These are phyloP conservation scores for Lepiota venenata DNA, from an alignment of 768 basidiomycete genomes.

Conservation along the genomic window DNA sequence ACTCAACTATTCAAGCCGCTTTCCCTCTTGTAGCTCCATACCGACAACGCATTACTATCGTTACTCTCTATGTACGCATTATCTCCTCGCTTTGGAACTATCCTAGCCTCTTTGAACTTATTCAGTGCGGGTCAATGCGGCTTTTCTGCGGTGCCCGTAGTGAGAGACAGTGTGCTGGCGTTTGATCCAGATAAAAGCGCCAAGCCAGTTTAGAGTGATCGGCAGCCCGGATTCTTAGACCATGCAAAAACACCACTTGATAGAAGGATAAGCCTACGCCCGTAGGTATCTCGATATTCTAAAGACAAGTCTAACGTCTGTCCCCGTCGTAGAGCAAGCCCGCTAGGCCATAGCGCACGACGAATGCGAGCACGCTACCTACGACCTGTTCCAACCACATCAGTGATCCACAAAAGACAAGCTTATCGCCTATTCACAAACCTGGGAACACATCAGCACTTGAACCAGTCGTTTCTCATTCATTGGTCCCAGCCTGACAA, in stretches of 20 bases:
- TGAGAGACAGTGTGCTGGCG: not conserved
- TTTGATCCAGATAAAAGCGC: not conserved
- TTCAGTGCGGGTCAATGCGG: conserved; percentile 17
- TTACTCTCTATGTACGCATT: conserved; percentile 5
- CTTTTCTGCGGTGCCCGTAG: conserved; percentile 19
- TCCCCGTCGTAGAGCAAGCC: conserved; percentile 91
- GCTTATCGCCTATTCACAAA: conserved; percentile 21
- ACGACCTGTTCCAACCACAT: conserved; percentile 40
- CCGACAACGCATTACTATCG: not conserved
- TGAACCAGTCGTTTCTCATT: conserved; percentile 77
- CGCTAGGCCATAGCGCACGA: conserved; percentile 86
- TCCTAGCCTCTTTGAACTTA: not conserved
- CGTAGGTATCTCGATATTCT: not conserved
- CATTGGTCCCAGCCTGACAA: conserved; percentile 82
- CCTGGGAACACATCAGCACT: conserved; percentile 73
- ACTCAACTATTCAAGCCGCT: conserved; percentile 18
- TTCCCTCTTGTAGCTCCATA: not conserved
- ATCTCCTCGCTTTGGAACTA: conserved; percentile 2
- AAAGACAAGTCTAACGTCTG: conserved; percentile 49
- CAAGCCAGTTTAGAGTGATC: not conserved
- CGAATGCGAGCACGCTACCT: conserved; percentile 81
- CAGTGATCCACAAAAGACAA: conserved; percentile 6
- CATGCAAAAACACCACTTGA: not conserved
- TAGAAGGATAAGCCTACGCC: too few relatives aligned
- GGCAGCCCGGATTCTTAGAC: too few relatives aligned